A percentile compares a stretch with the other conserved stretches of the same genome.
Evolutionary conservation across 2,329 filamentous ascomycete species (phyloP).

Genomic region (Fusarium miscanthi): DNA sequence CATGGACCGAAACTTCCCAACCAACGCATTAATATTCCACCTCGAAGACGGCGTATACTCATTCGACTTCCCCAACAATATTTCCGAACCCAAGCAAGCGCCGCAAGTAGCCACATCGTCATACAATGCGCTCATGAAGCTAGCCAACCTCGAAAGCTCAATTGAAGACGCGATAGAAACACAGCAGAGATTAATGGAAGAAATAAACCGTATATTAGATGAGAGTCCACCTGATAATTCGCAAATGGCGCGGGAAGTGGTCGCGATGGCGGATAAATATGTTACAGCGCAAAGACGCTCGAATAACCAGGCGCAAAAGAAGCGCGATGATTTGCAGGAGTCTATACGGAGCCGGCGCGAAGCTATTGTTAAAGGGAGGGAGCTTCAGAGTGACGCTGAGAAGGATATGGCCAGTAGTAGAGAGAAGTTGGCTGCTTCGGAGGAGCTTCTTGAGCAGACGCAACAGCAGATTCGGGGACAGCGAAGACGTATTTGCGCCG

Average conservation of each 20-base stretch:
- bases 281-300: slow-evolving; percentile 73
- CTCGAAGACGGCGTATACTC: slow-evolving; percentile 89
- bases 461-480: slow-evolving; percentile 82
- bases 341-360: slow-evolving; percentile 74
- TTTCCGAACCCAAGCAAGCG: slow-evolving; percentile 64
- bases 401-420: slow-evolving; percentile 71
- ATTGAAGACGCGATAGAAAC: slow-evolving; percentile 90
- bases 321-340: slow-evolving; percentile 73
- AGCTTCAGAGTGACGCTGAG: slow-evolving; percentile 67
- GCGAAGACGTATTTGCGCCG: slow-evolving; percentile 86
- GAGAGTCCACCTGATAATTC: slow-evolving; percentile 56
- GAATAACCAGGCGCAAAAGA: slow-evolving; percentile 69
- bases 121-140: slow-evolving; percentile 87
- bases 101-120: slow-evolving; percentile 74
- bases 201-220: slow-evolving; percentile 74
- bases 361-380: slow-evolving; percentile 73
- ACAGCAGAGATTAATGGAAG: slow-evolving; percentile 76
- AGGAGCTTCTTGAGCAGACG: slow-evolving; percentile 65
- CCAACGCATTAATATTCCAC: slow-evolving; percentile 87
- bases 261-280: slow-evolving; percentile 61
- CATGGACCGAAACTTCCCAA: slow-evolving; percentile 76
- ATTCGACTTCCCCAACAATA: slow-evolving; percentile 70
- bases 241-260: slow-evolving; percentile 62
- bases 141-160: slow-evolving; percentile 89
- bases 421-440: slow-evolving; percentile 67